These are phyloP conservation scores for Fagus sylvatica DNA, from an alignment of 306 rosid species.

Conservation along the genomic window DNA sequence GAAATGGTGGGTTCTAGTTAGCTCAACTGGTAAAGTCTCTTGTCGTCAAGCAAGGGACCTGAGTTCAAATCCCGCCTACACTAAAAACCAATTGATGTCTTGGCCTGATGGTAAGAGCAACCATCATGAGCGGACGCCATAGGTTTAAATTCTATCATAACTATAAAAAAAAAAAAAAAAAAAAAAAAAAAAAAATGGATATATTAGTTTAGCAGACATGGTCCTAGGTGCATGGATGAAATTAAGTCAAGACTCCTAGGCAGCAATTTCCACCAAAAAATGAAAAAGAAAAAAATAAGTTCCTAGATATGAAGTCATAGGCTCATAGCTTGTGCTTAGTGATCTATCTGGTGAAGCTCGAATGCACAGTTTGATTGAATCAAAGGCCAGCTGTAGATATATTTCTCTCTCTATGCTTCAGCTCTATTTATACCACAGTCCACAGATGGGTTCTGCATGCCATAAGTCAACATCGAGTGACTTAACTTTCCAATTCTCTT, in stretches of 20 bases:
- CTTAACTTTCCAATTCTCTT: constrained; percentile 6
- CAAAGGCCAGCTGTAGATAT: background rate
- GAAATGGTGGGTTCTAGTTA: too few species aligned
- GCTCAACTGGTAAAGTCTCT: too few species aligned
- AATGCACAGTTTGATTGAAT: background rate
- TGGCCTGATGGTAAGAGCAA: too few species aligned
- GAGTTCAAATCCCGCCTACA: too few species aligned
- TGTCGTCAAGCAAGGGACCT: too few species aligned
- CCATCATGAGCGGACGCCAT: too few species aligned
- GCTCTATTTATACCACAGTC: constrained; percentile 37
- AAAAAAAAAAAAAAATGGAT: background rate
- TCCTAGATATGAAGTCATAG: too few species aligned
- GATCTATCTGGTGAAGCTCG: background rate
- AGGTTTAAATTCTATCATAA: too few species aligned
- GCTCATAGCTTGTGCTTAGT: background rate
- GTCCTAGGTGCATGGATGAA: background rate
- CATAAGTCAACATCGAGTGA: constrained; percentile 10
- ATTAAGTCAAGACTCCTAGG: background rate
- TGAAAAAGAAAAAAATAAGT: too few species aligned
- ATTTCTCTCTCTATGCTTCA: constrained; percentile 6
- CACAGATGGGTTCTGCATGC: background rate
- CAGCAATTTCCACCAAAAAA: background rate
- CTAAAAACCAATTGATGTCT: too few species aligned
- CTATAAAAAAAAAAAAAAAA: too few species aligned
- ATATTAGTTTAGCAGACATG: background rate